These are phyloP conservation scores for Fusarium haematococcum DNA, from an alignment of 2,329 filamentous ascomycete genomes.

Conservation along the genomic window DNA sequence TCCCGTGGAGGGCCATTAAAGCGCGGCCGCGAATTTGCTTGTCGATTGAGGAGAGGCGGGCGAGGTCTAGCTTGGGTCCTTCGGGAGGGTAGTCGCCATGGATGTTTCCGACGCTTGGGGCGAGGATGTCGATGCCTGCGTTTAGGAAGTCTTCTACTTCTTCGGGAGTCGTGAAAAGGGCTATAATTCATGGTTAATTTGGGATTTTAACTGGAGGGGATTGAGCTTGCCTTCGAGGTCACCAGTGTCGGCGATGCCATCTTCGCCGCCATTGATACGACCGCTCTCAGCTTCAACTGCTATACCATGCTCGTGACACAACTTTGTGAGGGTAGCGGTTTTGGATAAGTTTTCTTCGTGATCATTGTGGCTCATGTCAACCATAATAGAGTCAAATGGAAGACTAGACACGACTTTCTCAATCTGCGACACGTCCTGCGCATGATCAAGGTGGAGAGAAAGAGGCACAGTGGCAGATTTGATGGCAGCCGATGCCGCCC, in stretches of 20 bases:
- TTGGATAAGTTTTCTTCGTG: conserved; percentile 7
- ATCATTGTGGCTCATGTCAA: conserved; percentile 18
- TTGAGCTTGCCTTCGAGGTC: conserved; percentile 55
- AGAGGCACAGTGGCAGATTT: conserved; percentile 54
- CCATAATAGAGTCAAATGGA: conserved; percentile 24
- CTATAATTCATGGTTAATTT: not conserved
- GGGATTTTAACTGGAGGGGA: not conserved
- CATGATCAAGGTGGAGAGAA: conserved; percentile 49
- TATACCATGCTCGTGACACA: conserved; percentile 9
- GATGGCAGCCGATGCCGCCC: conserved; percentile 55
- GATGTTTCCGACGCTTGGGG: conserved; percentile 81
- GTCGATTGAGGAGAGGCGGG: conserved; percentile 52
- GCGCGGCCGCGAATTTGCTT: conserved; percentile 53
- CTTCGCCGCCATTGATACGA: conserved; percentile 65
- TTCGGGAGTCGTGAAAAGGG: conserved; percentile 71
- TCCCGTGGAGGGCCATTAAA: conserved; percentile 64
- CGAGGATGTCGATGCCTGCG: conserved; percentile 79
- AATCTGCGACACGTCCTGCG: conserved; percentile 12
- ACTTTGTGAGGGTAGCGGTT: not conserved
- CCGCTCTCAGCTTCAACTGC: conserved; percentile 34
- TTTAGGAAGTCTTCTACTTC: conserved; percentile 77
- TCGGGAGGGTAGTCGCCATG: conserved; percentile 78
- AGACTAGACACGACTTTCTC: not conserved
- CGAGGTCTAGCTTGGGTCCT: conserved; percentile 70
- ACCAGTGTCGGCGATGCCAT: conserved; percentile 73